Conservation (phyloP, 2,329 filamentous ascomycete species). For the Amauroascus niger region DNA sequence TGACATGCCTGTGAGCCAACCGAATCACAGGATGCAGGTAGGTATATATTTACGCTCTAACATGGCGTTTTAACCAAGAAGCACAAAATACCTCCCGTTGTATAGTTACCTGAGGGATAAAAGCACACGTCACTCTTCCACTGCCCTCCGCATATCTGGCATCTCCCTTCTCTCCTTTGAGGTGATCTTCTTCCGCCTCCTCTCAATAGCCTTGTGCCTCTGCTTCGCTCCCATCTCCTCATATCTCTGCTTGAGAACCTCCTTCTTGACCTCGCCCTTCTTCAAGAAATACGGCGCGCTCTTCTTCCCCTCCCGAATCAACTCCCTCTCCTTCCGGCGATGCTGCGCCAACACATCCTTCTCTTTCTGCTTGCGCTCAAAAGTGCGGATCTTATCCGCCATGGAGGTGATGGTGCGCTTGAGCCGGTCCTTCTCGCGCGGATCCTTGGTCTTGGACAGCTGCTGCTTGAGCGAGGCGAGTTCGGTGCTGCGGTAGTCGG, state of each 20-base stretch:
- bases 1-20: too few species aligned
- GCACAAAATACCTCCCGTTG: too few species aligned
- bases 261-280: slow-evolving; percentile 82
- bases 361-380: slow-evolving; percentile 59
- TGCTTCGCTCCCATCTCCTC: slow-evolving; percentile 75
- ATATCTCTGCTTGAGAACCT: slow-evolving; percentile 68
- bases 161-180: slow-evolving; percentile 74
- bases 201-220: slow-evolving; percentile 73
- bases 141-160: slow-evolving; percentile 45
- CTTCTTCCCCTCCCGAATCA: slow-evolving; percentile 74
- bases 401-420: slow-evolving; percentile 66
- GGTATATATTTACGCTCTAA: too few species aligned
- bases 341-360: slow-evolving; percentile 63
- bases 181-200: slow-evolving; percentile 79
- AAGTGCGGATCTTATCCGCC: slow-evolving; percentile 65
- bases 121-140: slow-evolving; percentile 16
- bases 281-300: slow-evolving; percentile 80
- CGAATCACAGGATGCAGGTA: too few species aligned
- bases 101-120: too few species aligned
- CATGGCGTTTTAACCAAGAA: too few species aligned
- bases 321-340: slow-evolving; percentile 69
- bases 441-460: slow-evolving; percentile 58
- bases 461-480: slow-evolving; percentile 62
- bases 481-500: slow-evolving; percentile 77
- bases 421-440: slow-evolving; percentile 56